Conservation (phyloP, 805 yeast species). For the Ogataea ramenticola region DNA sequence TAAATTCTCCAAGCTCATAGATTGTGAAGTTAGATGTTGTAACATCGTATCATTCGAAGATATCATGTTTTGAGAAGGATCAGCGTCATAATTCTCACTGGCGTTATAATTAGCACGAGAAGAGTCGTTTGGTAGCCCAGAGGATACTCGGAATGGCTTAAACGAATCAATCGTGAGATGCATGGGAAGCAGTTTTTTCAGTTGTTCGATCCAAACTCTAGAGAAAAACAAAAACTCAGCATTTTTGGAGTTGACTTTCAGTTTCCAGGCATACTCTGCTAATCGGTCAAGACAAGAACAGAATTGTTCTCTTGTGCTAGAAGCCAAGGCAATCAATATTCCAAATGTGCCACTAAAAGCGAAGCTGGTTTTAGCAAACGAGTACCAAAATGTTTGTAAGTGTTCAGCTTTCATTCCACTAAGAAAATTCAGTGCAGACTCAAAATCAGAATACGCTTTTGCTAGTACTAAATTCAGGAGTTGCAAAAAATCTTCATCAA, state of each 20-base stretch:
- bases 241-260: conserved; percentile 10
- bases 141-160: neutral
- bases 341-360: conserved; percentile 8
- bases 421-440: conserved; percentile 7
- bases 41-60: neutral
- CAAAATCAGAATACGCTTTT: conserved; percentile 8
- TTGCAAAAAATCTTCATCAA: conserved; percentile 6
- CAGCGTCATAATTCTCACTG: neutral
- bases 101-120: neutral
- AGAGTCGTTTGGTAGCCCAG: neutral
- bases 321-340: conserved; percentile 4
- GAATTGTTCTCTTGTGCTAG: conserved; percentile 3
- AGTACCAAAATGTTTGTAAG: conserved; percentile 14
- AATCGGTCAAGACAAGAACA: conserved; percentile 6
- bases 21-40: neutral
- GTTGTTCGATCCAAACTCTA: conserved; percentile 11
- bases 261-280: conserved; percentile 11
- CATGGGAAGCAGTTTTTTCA: conserved; percentile 2
- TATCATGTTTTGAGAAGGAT: neutral
- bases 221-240: conserved; percentile 12
- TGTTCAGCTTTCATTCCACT: conserved; percentile 12
- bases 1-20: neutral
- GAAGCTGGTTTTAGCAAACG: conserved; percentile 9
- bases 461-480: conserved; percentile 6
- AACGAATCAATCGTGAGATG: neutral